Conservation (phyloP, 192 early-diverging fungal genomes). For the Backusella circina region DNA sequence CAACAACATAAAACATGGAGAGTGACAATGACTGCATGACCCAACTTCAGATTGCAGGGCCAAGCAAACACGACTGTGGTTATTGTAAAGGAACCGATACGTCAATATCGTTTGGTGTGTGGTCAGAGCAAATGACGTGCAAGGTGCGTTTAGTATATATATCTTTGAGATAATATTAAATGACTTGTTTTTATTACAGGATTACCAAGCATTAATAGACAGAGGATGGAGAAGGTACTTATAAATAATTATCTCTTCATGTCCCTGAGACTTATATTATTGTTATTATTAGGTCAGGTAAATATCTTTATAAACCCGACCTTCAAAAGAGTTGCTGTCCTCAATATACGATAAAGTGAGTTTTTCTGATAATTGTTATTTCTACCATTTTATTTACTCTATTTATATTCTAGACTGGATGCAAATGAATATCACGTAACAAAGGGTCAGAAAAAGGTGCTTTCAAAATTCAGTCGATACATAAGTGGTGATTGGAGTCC, state of each 20-base stretch:
- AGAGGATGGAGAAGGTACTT: slow-evolving; percentile 67
- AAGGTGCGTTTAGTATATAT: slow-evolving; percentile 23
- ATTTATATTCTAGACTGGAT: slow-evolving; percentile 50
- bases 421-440: slow-evolving; percentile 48
- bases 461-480: slow-evolving; percentile 60
- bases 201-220: slow-evolving; percentile 68
- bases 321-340: slow-evolving; percentile 68
- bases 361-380: too few relatives aligned
- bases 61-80: slow-evolving; percentile 50
- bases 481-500: slow-evolving; percentile 36
- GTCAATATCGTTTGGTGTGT: slow-evolving; percentile 59
- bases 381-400: neutral
- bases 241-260: too few relatives aligned
- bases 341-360: slow-evolving; percentile 65
- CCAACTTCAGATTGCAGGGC: slow-evolving; percentile 13
- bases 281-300: slow-evolving; percentile 51
- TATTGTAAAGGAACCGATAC: slow-evolving; percentile 59
- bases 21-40: neutral
- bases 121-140: slow-evolving; percentile 53
- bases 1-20: neutral
- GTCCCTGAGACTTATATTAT: too few relatives aligned
- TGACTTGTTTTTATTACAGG: slow-evolving; percentile 24
- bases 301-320: slow-evolving; percentile 74
- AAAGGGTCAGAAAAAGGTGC: slow-evolving; percentile 65
- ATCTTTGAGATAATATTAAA: neutral